A percentile compares a stretch with the other conserved stretches of the same genome.
Conservation (phyloP, 2,329 filamentous ascomycete species). For the Trichophyton benhamiae region DNA sequence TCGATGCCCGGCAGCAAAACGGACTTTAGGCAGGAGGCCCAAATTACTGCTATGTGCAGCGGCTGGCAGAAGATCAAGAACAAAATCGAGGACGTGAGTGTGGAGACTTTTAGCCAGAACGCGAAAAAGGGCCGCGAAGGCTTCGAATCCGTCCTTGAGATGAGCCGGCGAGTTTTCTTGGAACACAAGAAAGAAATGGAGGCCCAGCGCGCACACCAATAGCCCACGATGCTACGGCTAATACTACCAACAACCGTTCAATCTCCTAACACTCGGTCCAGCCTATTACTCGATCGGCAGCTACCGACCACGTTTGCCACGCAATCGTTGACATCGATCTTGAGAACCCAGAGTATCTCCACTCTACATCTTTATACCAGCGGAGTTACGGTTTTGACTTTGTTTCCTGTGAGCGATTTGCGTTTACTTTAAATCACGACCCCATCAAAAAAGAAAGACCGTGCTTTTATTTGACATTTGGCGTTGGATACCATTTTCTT, state of each 20-base stretch:
- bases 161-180: constrained; percentile 81
- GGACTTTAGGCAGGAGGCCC: constrained; percentile 75
- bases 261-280: too few species aligned
- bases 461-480: background rate
- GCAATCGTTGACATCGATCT: background rate
- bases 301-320: background rate
- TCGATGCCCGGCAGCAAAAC: constrained; percentile 47
- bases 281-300: background rate
- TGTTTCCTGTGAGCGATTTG: background rate
- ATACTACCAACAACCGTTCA: background rate
- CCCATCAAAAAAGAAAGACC: background rate
- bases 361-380: background rate
- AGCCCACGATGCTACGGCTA: background rate
- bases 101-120: constrained; percentile 84
- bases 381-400: background rate
- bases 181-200: constrained; percentile 63
- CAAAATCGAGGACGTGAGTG: constrained; percentile 82
- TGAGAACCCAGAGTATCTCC: background rate
- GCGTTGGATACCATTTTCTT: constrained; percentile 2
- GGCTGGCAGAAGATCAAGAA: constrained; percentile 97
- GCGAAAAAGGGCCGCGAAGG: constrained; percentile 81
- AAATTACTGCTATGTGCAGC: constrained; percentile 86
- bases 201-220: constrained; percentile 18
- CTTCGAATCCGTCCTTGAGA: constrained; percentile 87
- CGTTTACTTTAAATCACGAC: background rate